Conservation (phyloP, 345 rosid genomes). For the Boechera divaricarpa region DNA sequence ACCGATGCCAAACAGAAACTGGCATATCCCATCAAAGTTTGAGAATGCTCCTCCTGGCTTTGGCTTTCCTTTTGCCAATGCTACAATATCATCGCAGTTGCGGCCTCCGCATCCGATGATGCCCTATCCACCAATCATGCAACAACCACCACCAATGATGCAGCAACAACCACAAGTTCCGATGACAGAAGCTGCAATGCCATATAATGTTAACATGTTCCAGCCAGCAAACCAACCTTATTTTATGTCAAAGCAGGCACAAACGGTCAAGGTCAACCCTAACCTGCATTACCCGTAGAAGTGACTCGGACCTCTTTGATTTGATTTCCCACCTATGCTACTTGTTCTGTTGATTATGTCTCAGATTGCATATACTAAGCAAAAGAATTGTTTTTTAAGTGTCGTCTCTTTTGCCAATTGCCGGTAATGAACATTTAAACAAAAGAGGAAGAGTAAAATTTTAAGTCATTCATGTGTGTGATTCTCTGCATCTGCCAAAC, state of each 20-base stretch:
- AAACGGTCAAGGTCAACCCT: constrained; percentile 15
- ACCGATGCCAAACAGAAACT: neutral
- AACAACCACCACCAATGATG: neutral
- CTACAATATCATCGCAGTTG: neutral
- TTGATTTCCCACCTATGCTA: neutral
- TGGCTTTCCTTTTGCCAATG: neutral
- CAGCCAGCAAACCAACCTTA: constrained; percentile 4
- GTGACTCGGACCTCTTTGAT: neutral
- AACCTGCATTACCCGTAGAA: neutral
- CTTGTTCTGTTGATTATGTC: constrained; percentile 26
- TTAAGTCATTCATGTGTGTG: neutral
- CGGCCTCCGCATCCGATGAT: constrained; percentile 6
- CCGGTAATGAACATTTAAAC: constrained; percentile 7
- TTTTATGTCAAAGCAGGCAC: neutral
- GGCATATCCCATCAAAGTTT: constrained; percentile 26
- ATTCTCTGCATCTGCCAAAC: constrained; percentile 12
- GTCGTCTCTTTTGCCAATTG: constrained; percentile 1
- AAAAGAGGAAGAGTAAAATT: neutral
- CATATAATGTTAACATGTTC: neutral
- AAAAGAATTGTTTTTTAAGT: neutral
- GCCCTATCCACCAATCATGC: constrained; percentile 11
- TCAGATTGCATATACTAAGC: constrained; percentile 18
- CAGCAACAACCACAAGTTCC: constrained; percentile 22
- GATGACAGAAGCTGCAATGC: constrained; percentile 25
- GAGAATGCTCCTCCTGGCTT: constrained; percentile 6